These are phyloP conservation scores for Micractinium conductrix DNA, from an alignment of 139 green algal genomes.

Conservation along the genomic window DNA sequence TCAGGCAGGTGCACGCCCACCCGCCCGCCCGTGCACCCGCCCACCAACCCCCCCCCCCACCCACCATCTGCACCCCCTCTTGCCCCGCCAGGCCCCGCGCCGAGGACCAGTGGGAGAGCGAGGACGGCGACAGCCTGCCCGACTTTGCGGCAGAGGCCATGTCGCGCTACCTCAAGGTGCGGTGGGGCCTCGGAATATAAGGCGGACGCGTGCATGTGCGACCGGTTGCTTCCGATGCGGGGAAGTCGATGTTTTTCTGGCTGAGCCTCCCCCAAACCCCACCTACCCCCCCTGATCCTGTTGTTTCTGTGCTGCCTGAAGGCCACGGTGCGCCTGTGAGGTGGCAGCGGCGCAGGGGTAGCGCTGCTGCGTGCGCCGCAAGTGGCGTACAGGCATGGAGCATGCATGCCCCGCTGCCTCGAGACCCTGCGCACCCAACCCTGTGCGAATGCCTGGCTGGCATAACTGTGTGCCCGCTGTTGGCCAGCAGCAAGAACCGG, in stretches of 20 bases:
- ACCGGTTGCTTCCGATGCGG: no score
- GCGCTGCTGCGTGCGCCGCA: no score
- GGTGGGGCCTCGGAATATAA: no score
- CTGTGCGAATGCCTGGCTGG: no score
- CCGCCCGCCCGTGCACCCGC: no score
- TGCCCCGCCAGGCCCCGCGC: not conserved
- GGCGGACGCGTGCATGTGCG: no score
- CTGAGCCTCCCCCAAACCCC: no score
- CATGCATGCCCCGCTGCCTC: no score
- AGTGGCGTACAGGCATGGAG: no score
- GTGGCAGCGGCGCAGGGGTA: not conserved
- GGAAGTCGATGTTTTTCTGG: no score
- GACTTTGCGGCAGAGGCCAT: not conserved
- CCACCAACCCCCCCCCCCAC: not conserved
- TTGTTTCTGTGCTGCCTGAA: not conserved
- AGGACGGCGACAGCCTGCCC: slow-evolving; percentile 1
- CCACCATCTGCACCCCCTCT: not conserved
- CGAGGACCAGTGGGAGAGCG: not conserved
- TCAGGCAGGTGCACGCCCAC: not conserved
- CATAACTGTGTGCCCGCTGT: not conserved
- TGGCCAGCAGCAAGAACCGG: not conserved
- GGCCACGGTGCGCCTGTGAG: not conserved
- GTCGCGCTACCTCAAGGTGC: not conserved
- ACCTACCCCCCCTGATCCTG: no score
- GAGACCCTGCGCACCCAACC: not conserved